Evolutionary conservation across 2,329 filamentous ascomycete species (phyloP).

Genomic region (Apiospora marii): DNA sequence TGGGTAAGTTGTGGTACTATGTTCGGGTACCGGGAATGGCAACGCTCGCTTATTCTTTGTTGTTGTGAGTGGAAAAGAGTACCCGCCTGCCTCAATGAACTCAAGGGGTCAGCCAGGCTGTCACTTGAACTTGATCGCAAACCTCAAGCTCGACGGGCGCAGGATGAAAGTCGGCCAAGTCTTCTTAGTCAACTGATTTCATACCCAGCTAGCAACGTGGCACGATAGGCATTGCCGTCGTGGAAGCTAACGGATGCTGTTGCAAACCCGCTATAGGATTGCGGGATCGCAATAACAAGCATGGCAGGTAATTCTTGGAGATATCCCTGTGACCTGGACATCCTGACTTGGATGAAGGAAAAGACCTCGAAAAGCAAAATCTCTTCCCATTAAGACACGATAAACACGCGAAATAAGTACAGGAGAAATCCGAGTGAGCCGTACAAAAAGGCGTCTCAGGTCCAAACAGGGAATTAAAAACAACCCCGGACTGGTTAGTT

Average conservation of each 20-base stretch:
- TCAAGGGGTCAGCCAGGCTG: not conserved
- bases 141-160: not conserved
- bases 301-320: not conserved
- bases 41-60: not conserved
- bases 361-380: not conserved
- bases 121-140: slow-evolving; percentile 3
- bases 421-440: not conserved
- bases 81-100: not conserved
- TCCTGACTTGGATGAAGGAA: slow-evolving; percentile 10
- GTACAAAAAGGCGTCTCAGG: not conserved
- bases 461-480: not conserved
- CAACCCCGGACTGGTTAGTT: not conserved
- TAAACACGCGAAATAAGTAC: not conserved
- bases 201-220: slow-evolving; percentile 7
- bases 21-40: not conserved
- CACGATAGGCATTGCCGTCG: not conserved
- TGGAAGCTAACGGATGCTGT: not conserved
- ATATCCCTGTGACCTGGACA: not conserved
- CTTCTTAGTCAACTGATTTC: not conserved
- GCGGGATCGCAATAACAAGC: not conserved
- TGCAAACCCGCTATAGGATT: not conserved
- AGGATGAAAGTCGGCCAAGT: not conserved
- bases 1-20: not conserved
- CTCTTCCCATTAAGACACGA: not conserved
- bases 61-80: not conserved